Evolutionary conservation across 2,329 filamentous ascomycete species (phyloP), one percentile per base, ranked within the genome.

Genomic region (Balansia obtecta): DNA sequence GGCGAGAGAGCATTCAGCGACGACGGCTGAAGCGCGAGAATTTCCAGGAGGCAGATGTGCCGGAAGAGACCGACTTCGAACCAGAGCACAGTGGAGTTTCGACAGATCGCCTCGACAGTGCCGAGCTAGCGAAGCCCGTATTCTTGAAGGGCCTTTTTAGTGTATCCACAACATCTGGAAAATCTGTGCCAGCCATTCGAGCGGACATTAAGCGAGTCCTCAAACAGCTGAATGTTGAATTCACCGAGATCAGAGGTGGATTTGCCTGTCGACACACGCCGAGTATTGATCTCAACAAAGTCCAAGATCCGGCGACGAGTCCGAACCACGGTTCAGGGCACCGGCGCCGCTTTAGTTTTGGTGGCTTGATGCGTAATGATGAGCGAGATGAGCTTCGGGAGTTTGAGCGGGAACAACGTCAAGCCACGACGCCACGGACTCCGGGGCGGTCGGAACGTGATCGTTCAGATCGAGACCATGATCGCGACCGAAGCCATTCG

Each of bases 91-190:
- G 78, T 52, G 77, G 78, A 3, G 66, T 75, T 30, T 83, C 80
- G 9, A 79, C 75, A 2, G 80, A 84, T 40, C 70, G 77, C 22
- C 65, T 83, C 10, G 76, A 80, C 54, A 82, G 79, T 57, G 82
- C 85, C 5, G 88, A 94, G 57, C 79, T 91, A 53, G 83, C 91
- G 49, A 96, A 95, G 65, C 93, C 93, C 0, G 93, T 97, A 3
- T 97, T 86, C 65, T 78, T 98, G 51, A 98, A 97, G 68, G 93
- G 93, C 4, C 75, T 98, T 16, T 97, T 98, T 70, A 97, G 91
- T 60, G 93, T 97, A 49, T 94, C 88, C 4, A 98, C 93, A 0
- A 98, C 93, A 7, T 96, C 89, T 52, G 93, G 84, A 62, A 95
- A 94, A 63, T 88, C 91, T 1, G 79, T 97, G 11, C 74, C 82